A percentile compares a stretch with the other conserved stretches of the same genome.
Evolutionary conservation across 805 yeast species (phyloP).

Genomic region (Metschnikowia santaceciliae): DNA sequence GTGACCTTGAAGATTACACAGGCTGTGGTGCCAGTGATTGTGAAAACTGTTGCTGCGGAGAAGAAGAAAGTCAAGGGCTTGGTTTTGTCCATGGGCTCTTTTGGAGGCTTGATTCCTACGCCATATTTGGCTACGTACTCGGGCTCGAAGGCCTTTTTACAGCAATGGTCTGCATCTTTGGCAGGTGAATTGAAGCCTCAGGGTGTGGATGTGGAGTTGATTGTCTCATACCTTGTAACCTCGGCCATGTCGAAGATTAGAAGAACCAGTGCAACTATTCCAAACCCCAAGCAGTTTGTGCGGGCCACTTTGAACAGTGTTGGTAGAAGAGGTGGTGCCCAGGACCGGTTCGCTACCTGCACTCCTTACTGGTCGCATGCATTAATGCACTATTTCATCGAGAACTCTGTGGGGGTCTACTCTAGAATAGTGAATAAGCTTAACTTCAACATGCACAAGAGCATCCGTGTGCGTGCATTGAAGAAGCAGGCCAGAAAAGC

Average conservation of each 20-base stretch:
- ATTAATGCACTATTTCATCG: constrained; percentile 78
- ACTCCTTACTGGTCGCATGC: constrained; percentile 97
- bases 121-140: constrained; percentile 91
- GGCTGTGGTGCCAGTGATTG: constrained; percentile 68
- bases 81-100: constrained; percentile 92
- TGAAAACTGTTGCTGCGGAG: constrained; percentile 44
- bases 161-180: constrained; percentile 85
- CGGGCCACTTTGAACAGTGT: constrained; percentile 59
- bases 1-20: constrained; percentile 85
- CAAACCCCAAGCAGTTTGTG: constrained; percentile 80
- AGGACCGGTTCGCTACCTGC: constrained; percentile 76
- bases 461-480: constrained; percentile 79
- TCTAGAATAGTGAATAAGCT: constrained; percentile 63
- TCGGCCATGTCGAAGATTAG: constrained; percentile 94
- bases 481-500: constrained; percentile 52
- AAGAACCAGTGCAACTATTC: constrained; percentile 69
- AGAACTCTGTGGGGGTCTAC: constrained; percentile 76
- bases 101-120: constrained; percentile 90
- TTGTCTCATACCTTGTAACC: constrained; percentile 84
- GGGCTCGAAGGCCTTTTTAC: constrained; percentile 93
- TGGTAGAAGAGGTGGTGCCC: constrained; percentile 90
- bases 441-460: constrained; percentile 73
- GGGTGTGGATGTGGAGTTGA: constrained; percentile 81
- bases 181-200: constrained; percentile 73
- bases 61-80: constrained; percentile 56